Base-by-base conservation (phyloP, 1,284 basidiomycete species). In the Ceratorhiza oryzae-sativae region DNA sequence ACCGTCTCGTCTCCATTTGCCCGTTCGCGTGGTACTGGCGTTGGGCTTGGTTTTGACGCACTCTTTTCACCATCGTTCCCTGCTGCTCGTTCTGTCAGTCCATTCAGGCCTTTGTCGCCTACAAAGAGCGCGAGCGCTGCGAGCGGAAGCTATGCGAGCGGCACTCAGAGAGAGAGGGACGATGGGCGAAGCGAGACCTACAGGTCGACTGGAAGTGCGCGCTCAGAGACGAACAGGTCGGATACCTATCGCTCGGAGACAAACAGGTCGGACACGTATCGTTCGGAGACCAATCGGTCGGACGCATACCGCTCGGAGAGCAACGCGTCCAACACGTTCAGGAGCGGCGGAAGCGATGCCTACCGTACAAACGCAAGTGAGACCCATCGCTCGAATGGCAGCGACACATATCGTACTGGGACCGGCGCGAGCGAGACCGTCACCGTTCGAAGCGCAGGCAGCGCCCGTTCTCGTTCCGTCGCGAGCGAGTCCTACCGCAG, bases 41-140 rank as follows among this genome's bases (percentile, higher is more conserved):
- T 70, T n/a, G 53, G 65, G 25, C 65, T 70, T 25, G 65, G 53
- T n/a, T 70, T 70, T 25, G 65, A 58, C 25, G 65, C 65, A 13
- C 53, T 70, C 1, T 70, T 70, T 34, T 70, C 65, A 25, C 65
- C 65, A 5, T 70, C 53, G 27, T 70, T 70, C 65, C 65, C 65
- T 3, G 12, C 58, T 27, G 61, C 53, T 20, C 65, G 65, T 39
- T 9, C 65, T 9, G 53, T 23, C 5, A 70, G 65, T 18, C 65
- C 65, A 3, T 70, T 70, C 30, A 42, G 65, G 39, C 65, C 65
- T 30, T 15, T 39, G 20, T 56, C 53, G 1, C 65, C 65, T 13
- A 30, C 65, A 12, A 70, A 58, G 41, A 70, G 65, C 53, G 58
- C 41, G 1, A 51, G 53, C 27, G 45, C 25, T 20, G 63, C 48